Base-by-base conservation (phyloP, 2,329 filamentous ascomycete genomes). In the Trichothecium roseum region DNA sequence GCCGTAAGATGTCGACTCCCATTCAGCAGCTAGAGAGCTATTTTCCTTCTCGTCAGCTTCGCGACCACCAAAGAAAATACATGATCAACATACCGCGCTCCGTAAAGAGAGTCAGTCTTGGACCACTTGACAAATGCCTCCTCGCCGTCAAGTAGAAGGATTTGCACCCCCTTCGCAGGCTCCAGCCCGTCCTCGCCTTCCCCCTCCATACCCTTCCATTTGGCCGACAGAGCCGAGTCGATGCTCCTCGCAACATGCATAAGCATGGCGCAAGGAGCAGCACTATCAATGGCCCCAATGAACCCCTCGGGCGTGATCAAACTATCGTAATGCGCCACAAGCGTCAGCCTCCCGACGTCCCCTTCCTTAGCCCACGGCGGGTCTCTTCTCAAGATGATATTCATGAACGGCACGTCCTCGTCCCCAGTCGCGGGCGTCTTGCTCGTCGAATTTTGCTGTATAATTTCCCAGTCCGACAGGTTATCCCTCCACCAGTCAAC, bases 301-400 rank as follows among this genome's bases (percentile, higher is more conserved):
- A 98, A 98, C 1, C 87, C 89, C 41, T 78, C 63, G 0, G 88
- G 89, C 18, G 66, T 67, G 39, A 82, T 69, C 59, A 94, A 83
- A 53, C 79, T 88, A 50, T 98, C 91, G 55, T 94, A 96, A 55
- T 98, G 91, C 28, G 91, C 91, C 6, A 89, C 91, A 37, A 98
- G 69, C 12, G 86, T 89, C 51, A 96, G 62, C 33, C 87, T 68
- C 29, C 81, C 79, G 3, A 91, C 78, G 45, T 95, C 80, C 1
- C 88, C 89, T 0, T 63, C 57, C 6, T 68, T 61, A 1, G 79
- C 66, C 76, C 85, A 91, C 2, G 91, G 91, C 34, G 91, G 91
- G 57, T 96, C 89, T 36, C 88, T 76, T 26, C 78, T 81, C 38
- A 89, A 78, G 40, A 96, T 83, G 38, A 96, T 67, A 53, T 95